Evolutionary conservation across 805 yeast species (phyloP).

Genomic region (Torulaspora microellipsoides): DNA sequence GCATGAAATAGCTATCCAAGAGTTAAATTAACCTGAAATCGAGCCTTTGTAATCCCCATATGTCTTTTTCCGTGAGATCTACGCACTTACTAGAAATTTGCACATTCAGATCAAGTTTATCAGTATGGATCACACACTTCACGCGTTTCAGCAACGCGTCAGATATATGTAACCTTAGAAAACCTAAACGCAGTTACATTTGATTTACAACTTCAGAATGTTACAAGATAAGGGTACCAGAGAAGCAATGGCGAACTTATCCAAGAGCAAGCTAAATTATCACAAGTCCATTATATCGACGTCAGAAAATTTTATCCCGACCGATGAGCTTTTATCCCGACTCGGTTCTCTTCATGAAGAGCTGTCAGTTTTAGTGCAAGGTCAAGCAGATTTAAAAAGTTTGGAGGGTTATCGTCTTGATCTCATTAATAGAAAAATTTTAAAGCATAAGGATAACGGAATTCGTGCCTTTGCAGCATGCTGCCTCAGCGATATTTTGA

Average conservation of each 20-base stretch:
- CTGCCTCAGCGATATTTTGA: slow-evolving; percentile 66
- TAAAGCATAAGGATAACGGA: slow-evolving; percentile 59
- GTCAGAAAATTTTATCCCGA: slow-evolving; percentile 50
- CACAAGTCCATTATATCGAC: slow-evolving; percentile 51
- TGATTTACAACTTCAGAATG: no score
- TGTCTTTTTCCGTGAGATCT: no score
- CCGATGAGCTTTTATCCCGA: slow-evolving; percentile 56
- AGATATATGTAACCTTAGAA: background rate
- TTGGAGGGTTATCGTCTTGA: slow-evolving; percentile 46
- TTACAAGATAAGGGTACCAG: background rate
- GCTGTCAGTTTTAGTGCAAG: slow-evolving; percentile 59
- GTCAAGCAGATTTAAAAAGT: slow-evolving; percentile 44
- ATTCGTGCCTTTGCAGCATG: slow-evolving; percentile 68
- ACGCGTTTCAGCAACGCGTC: slow-evolving; percentile 2
- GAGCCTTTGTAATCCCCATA: no score
- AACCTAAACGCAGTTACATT: no score
- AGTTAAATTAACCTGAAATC: no score
- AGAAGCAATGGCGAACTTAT: background rate
- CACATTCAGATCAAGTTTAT: no score
- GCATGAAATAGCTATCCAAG: no score
- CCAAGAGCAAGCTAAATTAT: slow-evolving; percentile 34
- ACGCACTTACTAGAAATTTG: no score
- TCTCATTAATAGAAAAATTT: slow-evolving; percentile 53
- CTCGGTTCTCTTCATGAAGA: slow-evolving; percentile 58
- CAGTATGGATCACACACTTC: no score